Percentiles rank a stretch among this genome's conserved stretches.
Conservation (phyloP, 2,329 filamentous ascomycete species). For the Penicillium sp. region DNA sequence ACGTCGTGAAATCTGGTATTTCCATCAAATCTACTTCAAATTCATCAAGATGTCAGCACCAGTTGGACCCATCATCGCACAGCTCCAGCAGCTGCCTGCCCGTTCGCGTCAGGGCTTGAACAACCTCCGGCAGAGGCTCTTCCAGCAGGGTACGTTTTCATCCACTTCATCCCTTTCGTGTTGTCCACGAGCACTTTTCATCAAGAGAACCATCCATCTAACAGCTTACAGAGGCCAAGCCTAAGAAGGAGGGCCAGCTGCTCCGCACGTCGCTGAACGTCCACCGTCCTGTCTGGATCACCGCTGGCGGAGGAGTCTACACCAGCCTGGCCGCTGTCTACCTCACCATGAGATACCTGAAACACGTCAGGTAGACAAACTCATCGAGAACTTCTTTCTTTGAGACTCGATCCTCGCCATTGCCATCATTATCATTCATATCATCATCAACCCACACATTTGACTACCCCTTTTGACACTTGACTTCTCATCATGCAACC, state of each 20-base stretch:
- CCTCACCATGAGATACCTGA: constrained; percentile 34
- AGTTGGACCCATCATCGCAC: constrained; percentile 23
- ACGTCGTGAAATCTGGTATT: background rate
- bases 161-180: background rate
- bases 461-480: background rate
- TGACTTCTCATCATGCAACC: constrained; percentile 3
- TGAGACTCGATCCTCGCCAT: background rate
- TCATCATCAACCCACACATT: constrained; percentile 3
- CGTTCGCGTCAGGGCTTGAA: constrained; percentile 27
- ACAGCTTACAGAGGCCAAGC: constrained; percentile 27
- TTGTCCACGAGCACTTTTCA: background rate
- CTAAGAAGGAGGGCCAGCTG: constrained; percentile 29
- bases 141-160: constrained; percentile 27
- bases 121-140: constrained; percentile 26
- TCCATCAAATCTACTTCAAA: constrained; percentile 4
- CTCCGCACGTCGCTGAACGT: constrained; percentile 33
- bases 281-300: constrained; percentile 37
- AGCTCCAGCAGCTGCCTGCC: constrained; percentile 24
- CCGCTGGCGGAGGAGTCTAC: constrained; percentile 33
- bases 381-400: background rate
- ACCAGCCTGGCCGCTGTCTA: constrained; percentile 35
- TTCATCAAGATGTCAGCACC: constrained; percentile 25
- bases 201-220: constrained; percentile 4
- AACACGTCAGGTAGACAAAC: constrained; percentile 18
- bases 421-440: background rate